These are phyloP conservation scores for Hevea brasiliensis DNA, from an alignment of 345 rosid species.

Conservation along the genomic window DNA sequence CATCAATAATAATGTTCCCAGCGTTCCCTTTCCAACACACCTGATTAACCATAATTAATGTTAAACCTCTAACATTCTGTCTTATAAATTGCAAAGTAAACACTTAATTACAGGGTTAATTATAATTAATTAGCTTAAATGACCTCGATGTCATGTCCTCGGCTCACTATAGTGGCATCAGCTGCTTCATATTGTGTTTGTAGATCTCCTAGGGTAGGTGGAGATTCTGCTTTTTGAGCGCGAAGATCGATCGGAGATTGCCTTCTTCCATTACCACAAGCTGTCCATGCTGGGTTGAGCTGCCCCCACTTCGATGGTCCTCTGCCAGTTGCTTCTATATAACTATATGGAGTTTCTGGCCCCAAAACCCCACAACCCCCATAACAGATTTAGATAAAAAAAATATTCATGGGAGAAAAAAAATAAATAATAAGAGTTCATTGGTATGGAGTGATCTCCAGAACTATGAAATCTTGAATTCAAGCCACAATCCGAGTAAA, in stretches of 20 bases:
- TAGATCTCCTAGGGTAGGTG: conserved; percentile 31
- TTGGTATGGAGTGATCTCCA: no score
- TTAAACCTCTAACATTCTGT: no score
- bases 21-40: conserved; percentile 63
- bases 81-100: no score
- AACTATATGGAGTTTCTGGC: conserved; percentile 37
- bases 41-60: conserved; percentile 19
- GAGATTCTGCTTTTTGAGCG: conserved; percentile 17
- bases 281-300: conserved; percentile 47
- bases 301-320: conserved; percentile 58
- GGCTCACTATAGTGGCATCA: conserved; percentile 40
- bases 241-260: conserved; percentile 73
- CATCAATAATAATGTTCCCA: conserved; percentile 46
- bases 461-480: no score
- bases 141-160: conserved; percentile 66
- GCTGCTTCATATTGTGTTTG: conserved; percentile 52
- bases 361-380: no score
- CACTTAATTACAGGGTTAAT: no score
- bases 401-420: no score
- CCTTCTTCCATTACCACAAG: conserved; percentile 46
- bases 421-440: no score
- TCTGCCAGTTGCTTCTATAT: conserved; percentile 28
- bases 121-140: neutral
- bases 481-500: no score
- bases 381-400: no score